Percentiles rank a stretch among this genome's conserved stretches.
Conservation (phyloP, 352 stramenopile genomes). For the Pseudoperonospora humuli region DNA sequence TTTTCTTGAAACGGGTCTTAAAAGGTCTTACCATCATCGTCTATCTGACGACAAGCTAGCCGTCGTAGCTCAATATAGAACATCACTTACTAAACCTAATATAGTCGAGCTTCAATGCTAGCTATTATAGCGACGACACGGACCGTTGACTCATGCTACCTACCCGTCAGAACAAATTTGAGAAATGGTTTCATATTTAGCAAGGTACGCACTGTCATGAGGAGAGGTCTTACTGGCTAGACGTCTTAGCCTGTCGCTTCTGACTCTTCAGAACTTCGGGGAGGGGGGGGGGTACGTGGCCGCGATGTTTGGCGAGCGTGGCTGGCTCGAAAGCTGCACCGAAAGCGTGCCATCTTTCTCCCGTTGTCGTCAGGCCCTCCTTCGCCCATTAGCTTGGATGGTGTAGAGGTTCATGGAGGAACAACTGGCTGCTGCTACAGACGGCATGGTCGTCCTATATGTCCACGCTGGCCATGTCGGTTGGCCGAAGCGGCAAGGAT, state of each 20-base stretch:
- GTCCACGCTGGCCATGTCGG: neutral
- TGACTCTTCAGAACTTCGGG: slow-evolving; percentile 28
- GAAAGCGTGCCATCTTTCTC: slow-evolving; percentile 5
- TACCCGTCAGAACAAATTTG: neutral
- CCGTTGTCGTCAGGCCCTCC: neutral
- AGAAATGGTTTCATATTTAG: neutral
- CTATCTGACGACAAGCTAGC: too few relatives aligned
- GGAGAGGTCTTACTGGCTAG: slow-evolving; percentile 10
- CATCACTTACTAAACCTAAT: too few relatives aligned
- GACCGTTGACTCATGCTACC: neutral
- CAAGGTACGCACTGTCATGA: neutral
- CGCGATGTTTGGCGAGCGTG: slow-evolving; percentile 14
- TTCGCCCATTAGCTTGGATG: slow-evolving; percentile 1
- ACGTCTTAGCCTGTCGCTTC: slow-evolving; percentile 18
- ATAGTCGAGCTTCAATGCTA: too few relatives aligned
- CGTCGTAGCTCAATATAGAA: too few relatives aligned
- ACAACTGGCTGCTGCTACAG: neutral
- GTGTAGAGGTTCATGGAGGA: slow-evolving; percentile 2
- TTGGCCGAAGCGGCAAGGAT: too few relatives aligned
- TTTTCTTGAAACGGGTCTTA: too few relatives aligned
- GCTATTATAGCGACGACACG: too few relatives aligned
- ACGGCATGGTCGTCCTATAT: neutral
- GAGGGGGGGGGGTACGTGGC: slow-evolving; percentile 15
- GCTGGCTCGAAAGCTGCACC: slow-evolving; percentile 4
- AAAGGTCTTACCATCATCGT: too few relatives aligned